These are phyloP conservation scores for Fusarium aywerte DNA, from an alignment of 2,329 filamentous ascomycete species.

Conservation along the genomic window DNA sequence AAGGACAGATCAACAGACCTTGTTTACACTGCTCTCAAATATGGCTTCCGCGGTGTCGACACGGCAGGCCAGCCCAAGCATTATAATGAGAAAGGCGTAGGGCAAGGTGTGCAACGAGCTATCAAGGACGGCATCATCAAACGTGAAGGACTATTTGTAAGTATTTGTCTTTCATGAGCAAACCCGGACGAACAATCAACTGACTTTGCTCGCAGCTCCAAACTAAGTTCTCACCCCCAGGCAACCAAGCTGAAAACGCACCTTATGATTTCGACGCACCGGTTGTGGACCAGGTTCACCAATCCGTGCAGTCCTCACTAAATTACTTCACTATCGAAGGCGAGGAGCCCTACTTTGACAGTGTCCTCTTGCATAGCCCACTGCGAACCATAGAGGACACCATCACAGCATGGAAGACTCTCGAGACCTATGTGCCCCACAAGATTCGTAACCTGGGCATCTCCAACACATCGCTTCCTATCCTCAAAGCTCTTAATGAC, in stretches of 20 bases:
- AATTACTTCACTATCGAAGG: constrained; percentile 64
- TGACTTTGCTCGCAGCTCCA: constrained; percentile 66
- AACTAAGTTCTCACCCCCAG: constrained; percentile 81
- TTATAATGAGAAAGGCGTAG: constrained; percentile 79
- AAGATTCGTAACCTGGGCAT: constrained; percentile 76
- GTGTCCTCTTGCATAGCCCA: constrained; percentile 78
- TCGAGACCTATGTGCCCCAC: constrained; percentile 74
- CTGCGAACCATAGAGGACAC: constrained; percentile 59
- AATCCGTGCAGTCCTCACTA: constrained; percentile 75
- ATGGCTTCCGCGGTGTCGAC: constrained; percentile 79
- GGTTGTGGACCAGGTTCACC: constrained; percentile 71
- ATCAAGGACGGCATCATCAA: constrained; percentile 68
- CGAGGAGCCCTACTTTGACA: constrained; percentile 67
- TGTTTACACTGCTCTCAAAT: constrained; percentile 73
- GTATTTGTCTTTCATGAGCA: constrained; percentile 32
- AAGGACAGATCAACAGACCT: constrained; percentile 73
- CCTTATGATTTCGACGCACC: constrained; percentile 71
- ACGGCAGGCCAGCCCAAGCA: constrained; percentile 83
- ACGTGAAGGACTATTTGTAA: constrained; percentile 70
- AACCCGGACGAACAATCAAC: background rate
- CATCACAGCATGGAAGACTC: constrained; percentile 71
- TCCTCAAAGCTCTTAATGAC: constrained; percentile 64
- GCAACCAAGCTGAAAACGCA: constrained; percentile 68
- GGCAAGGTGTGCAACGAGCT: constrained; percentile 71
- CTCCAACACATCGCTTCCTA: constrained; percentile 73